Evolutionary conservation across 2,329 filamentous ascomycete species (phyloP), one percentile per base, ranked within the genome.

Genomic region (Arthroderma uncinatum): DNA sequence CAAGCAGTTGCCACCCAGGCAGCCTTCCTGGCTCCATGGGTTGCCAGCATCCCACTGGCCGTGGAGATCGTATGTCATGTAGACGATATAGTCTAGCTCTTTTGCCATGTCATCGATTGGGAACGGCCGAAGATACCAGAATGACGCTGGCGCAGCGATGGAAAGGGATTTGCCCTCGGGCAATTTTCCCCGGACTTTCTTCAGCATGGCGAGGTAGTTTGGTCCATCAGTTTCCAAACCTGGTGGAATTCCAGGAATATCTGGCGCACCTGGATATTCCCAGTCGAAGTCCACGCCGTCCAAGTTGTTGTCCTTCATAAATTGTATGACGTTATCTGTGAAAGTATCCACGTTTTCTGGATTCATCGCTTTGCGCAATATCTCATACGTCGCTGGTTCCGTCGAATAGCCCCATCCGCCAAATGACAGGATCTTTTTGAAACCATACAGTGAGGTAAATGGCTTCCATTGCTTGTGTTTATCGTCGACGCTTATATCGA

Each of bases 401-500:
- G 74, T 75, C 2, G 68, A 73, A 57, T 70, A 70, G 33, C 62
- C 65, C 75, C 75, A 76, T 25, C 74, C 74, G 16, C 74, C 74
- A 58, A 77, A 30, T n/a, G 47, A 30, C 7, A 54, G n/a, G n/a
- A 54, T 54, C 2, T 33, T n/a, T 39, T 54, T 54, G n/a, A 54
- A n/a, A 34, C 21, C 12, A 10, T 34, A 4, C 25, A 53, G 19
- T n/a, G 25, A n/a, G 12, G 16, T 33, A 36, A 53, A n/a, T 40
- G 37, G 37, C 37, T 40, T 40, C 14, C 14, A 40, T 8, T 14
- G n/a, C 3, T 40, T 16, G 19, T 14, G 37, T n/a, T 21, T 16
- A 40, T 16, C 19, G 8, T 16, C 37, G 6, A n/a, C 10, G 7
- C n/a, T 50, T 21, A 23, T 19, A 12, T 66, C 65, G 61, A 75